A percentile compares a stretch with the other conserved stretches of the same genome.
Evolutionary conservation across 768 basidiomycete genomes (phyloP).

Genomic region (Pilatotrama ljubarskyi): DNA sequence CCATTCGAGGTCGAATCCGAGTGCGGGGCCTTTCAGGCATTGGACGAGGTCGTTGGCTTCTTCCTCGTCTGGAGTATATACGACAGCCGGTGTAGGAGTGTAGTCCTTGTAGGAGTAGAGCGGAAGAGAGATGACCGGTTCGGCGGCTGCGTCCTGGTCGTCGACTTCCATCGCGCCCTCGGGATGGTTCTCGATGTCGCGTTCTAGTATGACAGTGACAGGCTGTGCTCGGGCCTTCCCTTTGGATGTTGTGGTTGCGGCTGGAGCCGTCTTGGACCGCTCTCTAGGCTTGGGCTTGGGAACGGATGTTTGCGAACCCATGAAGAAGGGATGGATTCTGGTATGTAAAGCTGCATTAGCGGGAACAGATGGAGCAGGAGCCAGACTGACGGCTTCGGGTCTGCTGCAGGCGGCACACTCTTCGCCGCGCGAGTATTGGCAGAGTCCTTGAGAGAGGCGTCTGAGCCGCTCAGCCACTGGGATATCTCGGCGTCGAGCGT

Average conservation of each 20-base stretch:
- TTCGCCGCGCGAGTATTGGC: background rate
- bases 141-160: background rate
- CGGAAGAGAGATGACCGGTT: constrained; percentile 22
- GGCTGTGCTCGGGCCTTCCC: background rate
- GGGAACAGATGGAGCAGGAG: too few species aligned
- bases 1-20: constrained; percentile 59
- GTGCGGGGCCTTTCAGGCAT: constrained; percentile 39
- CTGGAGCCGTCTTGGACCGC: background rate
- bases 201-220: background rate
- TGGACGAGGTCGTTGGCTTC: constrained; percentile 43
- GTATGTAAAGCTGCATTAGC: background rate
- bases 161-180: background rate
- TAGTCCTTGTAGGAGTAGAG: constrained; percentile 42
- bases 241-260: background rate
- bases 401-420: background rate
- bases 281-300: background rate
- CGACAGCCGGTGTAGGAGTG: constrained; percentile 33
- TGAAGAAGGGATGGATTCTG: background rate
- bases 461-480: background rate
- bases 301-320: background rate
- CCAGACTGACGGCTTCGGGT: background rate
- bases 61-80: constrained; percentile 43
- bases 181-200: constrained; percentile 11
- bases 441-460: background rate
- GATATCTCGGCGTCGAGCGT: constrained; percentile 25